Evolutionary conservation across 1,284 basidiomycete genomes (phyloP).

Genomic region (Ceratobasidium sp.): DNA sequence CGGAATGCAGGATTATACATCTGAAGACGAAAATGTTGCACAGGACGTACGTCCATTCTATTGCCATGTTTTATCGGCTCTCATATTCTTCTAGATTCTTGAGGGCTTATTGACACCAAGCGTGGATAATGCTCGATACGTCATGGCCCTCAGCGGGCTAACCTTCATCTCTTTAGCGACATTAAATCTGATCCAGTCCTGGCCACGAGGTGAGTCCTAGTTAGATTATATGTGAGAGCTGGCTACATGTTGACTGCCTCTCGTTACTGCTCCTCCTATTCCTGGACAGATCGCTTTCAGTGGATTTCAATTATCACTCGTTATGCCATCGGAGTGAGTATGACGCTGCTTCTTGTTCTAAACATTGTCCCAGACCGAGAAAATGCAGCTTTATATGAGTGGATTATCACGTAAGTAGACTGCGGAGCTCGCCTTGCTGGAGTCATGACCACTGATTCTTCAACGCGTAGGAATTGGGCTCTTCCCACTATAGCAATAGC

Average conservation of each 20-base stretch:
- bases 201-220: slow-evolving; percentile 4
- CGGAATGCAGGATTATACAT: not conserved
- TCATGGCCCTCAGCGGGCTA: slow-evolving; percentile 5
- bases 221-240: not conserved
- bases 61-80: too few species aligned
- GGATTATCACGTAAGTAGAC: slow-evolving; percentile 39
- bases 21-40: not conserved
- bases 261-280: not conserved
- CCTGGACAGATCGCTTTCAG: slow-evolving; percentile 32
- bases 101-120: not conserved
- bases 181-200: slow-evolving; percentile 14
- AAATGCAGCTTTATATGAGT: too few species aligned
- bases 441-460: not conserved
- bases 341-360: slow-evolving; percentile 10
- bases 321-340: slow-evolving; percentile 12
- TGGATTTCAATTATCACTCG: slow-evolving; percentile 26
- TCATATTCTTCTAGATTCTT: not conserved
- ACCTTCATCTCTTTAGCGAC: slow-evolving; percentile 11
- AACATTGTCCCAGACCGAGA: not conserved
- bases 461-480: slow-evolving; percentile 4
- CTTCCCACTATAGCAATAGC: slow-evolving; percentile 21
- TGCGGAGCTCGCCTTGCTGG: slow-evolving; percentile 17
- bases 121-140: slow-evolving; percentile 10
- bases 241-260: not conserved
- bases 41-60: not conserved